These are phyloP conservation scores for Jacaranda copaia DNA, from an alignment of 257 asterid species.

Conservation along the genomic window DNA sequence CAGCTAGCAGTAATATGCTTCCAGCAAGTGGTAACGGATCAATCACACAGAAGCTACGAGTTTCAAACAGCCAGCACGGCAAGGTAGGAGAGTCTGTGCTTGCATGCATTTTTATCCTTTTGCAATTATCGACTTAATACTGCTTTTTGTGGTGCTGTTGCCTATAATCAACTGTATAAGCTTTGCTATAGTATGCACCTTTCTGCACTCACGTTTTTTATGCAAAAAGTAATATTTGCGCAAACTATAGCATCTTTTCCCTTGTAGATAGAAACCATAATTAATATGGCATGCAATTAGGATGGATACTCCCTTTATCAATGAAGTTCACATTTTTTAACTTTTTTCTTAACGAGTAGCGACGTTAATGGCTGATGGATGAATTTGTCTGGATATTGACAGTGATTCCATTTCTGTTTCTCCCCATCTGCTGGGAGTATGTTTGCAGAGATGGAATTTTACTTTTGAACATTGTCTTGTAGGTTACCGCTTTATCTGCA, in stretches of 20 bases:
- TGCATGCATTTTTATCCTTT: conserved; percentile 7
- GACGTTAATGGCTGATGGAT: neutral
- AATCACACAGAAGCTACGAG: conserved; percentile 73
- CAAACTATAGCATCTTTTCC: neutral
- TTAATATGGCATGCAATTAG: neutral
- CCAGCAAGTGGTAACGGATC: conserved; percentile 75
- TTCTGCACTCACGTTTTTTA: neutral
- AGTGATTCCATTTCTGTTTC: neutral
- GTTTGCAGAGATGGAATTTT: conserved; percentile 1
- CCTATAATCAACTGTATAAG: neutral
- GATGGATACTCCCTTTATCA: neutral
- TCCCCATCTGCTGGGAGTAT: neutral
- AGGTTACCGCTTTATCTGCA: neutral
- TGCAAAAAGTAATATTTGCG: neutral
- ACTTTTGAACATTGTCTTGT: neutral
- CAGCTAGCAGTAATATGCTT: conserved; percentile 85
- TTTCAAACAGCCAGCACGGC: conserved; percentile 91
- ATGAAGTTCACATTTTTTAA: neutral
- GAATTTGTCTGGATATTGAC: conserved; percentile 5
- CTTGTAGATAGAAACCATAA: conserved; percentile 1
- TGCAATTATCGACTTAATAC: neutral
- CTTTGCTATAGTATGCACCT: neutral
- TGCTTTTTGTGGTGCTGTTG: neutral
- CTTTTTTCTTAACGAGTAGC: neutral
- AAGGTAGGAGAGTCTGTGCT: conserved; percentile 58